phyloP scores from a whole-genome alignment of 1,139 yeast species.

The Diutina siamensis region DNA sequence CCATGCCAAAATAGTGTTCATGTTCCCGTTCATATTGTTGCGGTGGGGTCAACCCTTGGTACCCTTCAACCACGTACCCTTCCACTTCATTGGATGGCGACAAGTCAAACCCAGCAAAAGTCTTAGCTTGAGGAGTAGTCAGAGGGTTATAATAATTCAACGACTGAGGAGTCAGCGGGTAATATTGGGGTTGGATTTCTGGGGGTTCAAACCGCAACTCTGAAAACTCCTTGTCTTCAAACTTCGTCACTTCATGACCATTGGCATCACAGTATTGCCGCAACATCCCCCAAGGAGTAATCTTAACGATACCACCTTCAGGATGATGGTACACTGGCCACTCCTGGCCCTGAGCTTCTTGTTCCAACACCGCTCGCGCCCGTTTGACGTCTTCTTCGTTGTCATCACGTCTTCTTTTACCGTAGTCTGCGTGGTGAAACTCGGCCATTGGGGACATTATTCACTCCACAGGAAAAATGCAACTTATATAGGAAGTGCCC shows the following conservation, averaged over 20 bases:
- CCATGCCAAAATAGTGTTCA: slow-evolving; percentile 6
- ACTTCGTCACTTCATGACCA: slow-evolving; percentile 1
- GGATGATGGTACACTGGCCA: slow-evolving; percentile 57
- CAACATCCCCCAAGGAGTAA: slow-evolving; percentile 48
- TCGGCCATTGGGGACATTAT: neutral
- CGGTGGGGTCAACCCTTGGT: neutral
- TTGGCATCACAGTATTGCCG: neutral
- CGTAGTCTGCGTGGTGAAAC: neutral
- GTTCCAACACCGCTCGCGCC: slow-evolving; percentile 11
- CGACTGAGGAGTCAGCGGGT: slow-evolving; percentile 6
- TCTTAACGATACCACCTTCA: slow-evolving; percentile 51
- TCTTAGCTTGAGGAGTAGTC: slow-evolving; percentile 3
- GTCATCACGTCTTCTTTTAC: slow-evolving; percentile 14
- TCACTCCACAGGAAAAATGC: neutral
- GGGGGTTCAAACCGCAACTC: slow-evolving; percentile 5
- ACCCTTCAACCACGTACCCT: slow-evolving; percentile 1
- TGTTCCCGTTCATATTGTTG: slow-evolving; percentile 5
- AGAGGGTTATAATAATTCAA: neutral
- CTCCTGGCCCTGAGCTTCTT: slow-evolving; percentile 20
- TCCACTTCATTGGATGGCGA: slow-evolving; percentile 3
- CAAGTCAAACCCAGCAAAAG: slow-evolving; percentile 1
- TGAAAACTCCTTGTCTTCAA: slow-evolving; percentile 3
- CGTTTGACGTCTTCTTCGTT: slow-evolving; percentile 10
- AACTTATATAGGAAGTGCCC: neutral
- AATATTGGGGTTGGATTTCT: neutral